Evolutionary conservation across 2,329 filamentous ascomycete species (phyloP), one percentile per base, ranked within the genome.

Genomic region (Calycina herbarum): DNA sequence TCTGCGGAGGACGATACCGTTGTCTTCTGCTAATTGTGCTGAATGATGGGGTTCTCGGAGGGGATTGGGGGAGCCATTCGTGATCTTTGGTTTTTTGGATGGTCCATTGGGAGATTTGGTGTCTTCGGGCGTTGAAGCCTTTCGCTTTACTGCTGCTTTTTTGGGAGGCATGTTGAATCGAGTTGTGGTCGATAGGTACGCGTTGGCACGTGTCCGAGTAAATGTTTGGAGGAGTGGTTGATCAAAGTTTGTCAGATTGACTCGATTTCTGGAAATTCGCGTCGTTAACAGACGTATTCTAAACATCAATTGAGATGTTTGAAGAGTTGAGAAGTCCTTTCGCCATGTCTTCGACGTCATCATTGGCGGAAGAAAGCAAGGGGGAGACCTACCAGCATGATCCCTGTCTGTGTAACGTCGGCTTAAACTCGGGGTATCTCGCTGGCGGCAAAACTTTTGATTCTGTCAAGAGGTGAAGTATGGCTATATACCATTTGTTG

Each of bases 1-100:
- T 59, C 91, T 84, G 51, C 89, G 87, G 42, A 90, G 80, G 0
- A 92, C 86, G 60, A 92, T 87, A 20, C 87, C 88, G 69, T 89
- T 79, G 20, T 81, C 76, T 64, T 81, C 80, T 6, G 78, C 73
- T 66, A 80, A 76, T 66, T 79, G 73, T 1, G 79, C 75, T 13
- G 65, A 67, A 10, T 61, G 65, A 61, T 76, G 74, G 0, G 73
- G 72, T 59, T 69, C 63, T 3, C 68, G 68, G 1, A 75, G 61
- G 15, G 68, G 67, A 56, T 72, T 68, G 11, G 63, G 40, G 54
- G 69, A 67, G 35, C 54, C 57, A 58, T 68, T 66, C 17, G 56
- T 70, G 57, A 60, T 62, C 64, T 73, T 75, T 8, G 65, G 15
- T 61, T 71, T 73, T 45, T 75, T 75, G 0, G 59, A 57, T 0